These are phyloP conservation scores for Coemansia sp. DNA, from an alignment of 192 early-diverging fungal species.

Conservation along the genomic window DNA sequence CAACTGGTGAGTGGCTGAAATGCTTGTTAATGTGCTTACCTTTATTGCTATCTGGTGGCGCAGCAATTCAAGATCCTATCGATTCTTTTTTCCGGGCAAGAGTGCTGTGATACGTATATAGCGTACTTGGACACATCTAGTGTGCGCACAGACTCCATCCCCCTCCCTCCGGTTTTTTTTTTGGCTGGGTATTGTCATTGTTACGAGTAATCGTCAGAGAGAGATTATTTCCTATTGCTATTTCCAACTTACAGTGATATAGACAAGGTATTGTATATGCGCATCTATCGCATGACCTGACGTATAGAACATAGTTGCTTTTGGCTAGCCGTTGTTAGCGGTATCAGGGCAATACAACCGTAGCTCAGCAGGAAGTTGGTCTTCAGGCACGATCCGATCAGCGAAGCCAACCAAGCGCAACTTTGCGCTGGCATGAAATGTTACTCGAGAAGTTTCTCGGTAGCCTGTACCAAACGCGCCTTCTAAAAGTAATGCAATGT, in stretches of 20 bases:
- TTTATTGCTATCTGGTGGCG: neutral
- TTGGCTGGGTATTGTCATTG: neutral
- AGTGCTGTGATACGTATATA: neutral
- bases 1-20: neutral
- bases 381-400: slow-evolving; percentile 88
- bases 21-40: neutral
- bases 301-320: neutral
- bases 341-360: slow-evolving; percentile 61
- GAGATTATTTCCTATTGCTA: neutral
- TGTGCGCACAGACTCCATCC: neutral
- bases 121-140: neutral
- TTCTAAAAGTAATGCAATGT: slow-evolving; percentile 83
- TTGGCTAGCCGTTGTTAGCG: neutral
- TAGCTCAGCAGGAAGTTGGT: slow-evolving; percentile 90
- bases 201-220: neutral
- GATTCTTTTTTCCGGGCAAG: neutral
- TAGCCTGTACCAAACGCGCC: slow-evolving; percentile 90
- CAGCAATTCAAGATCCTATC: neutral
- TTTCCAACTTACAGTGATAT: neutral
- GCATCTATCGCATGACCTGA: neutral
- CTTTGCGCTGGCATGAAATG: slow-evolving; percentile 89
- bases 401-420: slow-evolving; percentile 90
- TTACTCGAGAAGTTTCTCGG: slow-evolving; percentile 83
- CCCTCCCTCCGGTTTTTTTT: neutral
- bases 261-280: neutral